These are phyloP conservation scores for Dictyostelium brefeldianum DNA, from an alignment of 78 protist species.

Conservation along the genomic window DNA sequence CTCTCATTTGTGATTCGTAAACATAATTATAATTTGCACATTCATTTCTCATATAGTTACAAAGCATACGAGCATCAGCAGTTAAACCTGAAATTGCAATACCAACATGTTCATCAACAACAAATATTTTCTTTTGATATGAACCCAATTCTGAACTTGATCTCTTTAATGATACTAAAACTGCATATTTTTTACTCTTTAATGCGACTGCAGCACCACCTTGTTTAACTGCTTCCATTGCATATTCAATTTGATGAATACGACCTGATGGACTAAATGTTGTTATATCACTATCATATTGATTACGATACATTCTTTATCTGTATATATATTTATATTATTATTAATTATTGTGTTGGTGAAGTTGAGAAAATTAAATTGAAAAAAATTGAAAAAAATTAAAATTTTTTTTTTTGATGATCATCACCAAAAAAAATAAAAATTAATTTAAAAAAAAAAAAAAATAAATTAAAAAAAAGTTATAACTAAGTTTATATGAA, in stretches of 20 bases:
- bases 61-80: conserved; percentile 82
- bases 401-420: too few relatives aligned
- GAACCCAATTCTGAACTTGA: conserved; percentile 93
- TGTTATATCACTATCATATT: conserved; percentile 94
- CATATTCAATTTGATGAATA: conserved; percentile 98
- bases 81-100: conserved; percentile 97
- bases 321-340: neutral
- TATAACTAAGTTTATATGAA: too few relatives aligned
- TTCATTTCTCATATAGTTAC: conserved; percentile 93
- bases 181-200: conserved; percentile 88
- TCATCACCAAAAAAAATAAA: neutral
- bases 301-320: conserved; percentile 84
- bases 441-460: conserved; percentile 3
- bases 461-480: neutral
- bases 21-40: conserved; percentile 91
- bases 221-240: conserved; percentile 99
- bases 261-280: conserved; percentile 96
- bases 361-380: neutral
- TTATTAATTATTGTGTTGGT: conserved; percentile 25
- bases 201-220: conserved; percentile 95
- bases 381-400: neutral
- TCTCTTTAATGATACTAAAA: conserved; percentile 93
- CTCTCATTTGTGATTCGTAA: conserved; percentile 90
- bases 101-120: conserved; percentile 96
- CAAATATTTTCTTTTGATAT: conserved; percentile 94